These are phyloP conservation scores for Thraustochytrium sp. DNA, from an alignment of 352 stramenopile species.

Conservation along the genomic window DNA sequence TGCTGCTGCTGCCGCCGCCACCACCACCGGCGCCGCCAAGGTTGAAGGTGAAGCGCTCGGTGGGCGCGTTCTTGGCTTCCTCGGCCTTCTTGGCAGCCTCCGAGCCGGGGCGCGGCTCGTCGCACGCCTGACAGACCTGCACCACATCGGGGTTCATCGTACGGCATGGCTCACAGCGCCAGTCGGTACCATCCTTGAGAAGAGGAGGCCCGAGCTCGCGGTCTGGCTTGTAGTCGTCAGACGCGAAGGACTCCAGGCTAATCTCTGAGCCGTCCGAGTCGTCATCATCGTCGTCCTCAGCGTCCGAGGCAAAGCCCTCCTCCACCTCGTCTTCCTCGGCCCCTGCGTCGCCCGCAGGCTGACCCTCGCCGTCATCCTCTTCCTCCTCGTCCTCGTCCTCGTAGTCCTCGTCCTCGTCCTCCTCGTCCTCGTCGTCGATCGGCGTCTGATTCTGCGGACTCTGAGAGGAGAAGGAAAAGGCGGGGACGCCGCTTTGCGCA, in stretches of 20 bases:
- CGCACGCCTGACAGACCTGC: not conserved
- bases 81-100: not conserved
- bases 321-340: not conserved
- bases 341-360: not conserved
- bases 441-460: no score
- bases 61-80: not conserved
- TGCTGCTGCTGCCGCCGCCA: not conserved
- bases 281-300: not conserved
- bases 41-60: not conserved
- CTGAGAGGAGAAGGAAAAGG: no score
- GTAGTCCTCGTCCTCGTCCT: not conserved
- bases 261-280: conserved; percentile 19
- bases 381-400: not conserved
- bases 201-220: not conserved
- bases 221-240: not conserved
- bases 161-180: conserved; percentile 15
- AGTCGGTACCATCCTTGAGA: conserved; percentile 21
- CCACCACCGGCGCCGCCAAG: not conserved
- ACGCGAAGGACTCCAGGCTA: conserved; percentile 4
- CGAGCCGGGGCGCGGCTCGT: not conserved
- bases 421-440: no score
- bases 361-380: not conserved
- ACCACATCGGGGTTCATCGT: not conserved
- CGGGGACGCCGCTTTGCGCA: not conserved
- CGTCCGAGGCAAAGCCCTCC: conserved; percentile 20